Evolutionary conservation across 1,139 yeast species (phyloP), one percentile per base, ranked within the genome.

Genomic region (Hansenula sp.): DNA sequence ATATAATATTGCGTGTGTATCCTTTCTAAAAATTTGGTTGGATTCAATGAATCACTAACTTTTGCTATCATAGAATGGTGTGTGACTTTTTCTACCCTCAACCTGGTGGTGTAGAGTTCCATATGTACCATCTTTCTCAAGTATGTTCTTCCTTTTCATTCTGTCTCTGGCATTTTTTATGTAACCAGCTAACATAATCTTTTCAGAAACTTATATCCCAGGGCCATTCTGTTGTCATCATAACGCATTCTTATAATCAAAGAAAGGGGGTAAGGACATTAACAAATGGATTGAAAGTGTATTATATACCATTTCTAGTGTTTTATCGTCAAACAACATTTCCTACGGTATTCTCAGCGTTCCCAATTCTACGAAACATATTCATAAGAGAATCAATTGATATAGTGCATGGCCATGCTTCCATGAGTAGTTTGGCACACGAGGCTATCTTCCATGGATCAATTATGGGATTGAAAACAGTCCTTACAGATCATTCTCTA

Each of bases 51-150:
- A 17, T 36, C 27, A 38, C 50, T 45, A 28, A 29, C 32, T 32
- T 7, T n/a, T 7, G 13, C 25, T 25, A 10, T 12, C 7, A 13
- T 43, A 84, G 88, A 11, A 91, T 93, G 97, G 88, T 91, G 3
- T 85, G 96, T 36, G 99, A 94, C 66, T 94, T 90, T 72, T 94
- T 93, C 78, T 94, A 86, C 65, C 99, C 99, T 17, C 99, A 94
- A 62, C 85, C 97, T 0, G 99, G 99, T 2, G 99, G 99, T 9
- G 94, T 94, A 3, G 99, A 94, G 63, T 81, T 93, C 50, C 99
- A 94, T 61, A 89, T 93, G 21, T 90, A 88, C 63, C 98, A 93
- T 62, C 60, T 84, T 19, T 76, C 80, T 1, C 60, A 56, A 30
- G 40, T 30, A 30, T 10, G 40, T 37, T 30, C 12, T 8, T 7